Percentiles rank a stretch among this genome's conserved stretches.
Evolutionary conservation across 2,329 filamentous ascomycete species (phyloP).

Genomic region (Aspergillus sergii): DNA sequence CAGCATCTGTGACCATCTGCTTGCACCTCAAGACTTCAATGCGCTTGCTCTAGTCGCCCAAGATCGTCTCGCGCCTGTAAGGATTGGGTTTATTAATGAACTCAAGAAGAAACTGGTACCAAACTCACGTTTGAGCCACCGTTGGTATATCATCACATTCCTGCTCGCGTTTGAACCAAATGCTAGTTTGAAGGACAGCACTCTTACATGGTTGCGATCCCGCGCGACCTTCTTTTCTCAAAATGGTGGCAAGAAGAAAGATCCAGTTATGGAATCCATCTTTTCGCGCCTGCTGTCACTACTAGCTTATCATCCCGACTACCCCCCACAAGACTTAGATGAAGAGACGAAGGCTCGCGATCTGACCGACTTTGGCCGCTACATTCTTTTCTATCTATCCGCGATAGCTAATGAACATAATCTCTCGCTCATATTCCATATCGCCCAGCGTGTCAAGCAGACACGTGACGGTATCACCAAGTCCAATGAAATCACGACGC

Average conservation of each 20-base stretch:
- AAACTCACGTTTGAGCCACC: constrained; percentile 70
- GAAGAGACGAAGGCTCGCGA: constrained; percentile 55
- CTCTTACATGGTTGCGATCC: constrained; percentile 87
- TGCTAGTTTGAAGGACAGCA: constrained; percentile 69
- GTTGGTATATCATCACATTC: constrained; percentile 90
- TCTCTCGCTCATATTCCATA: constrained; percentile 83
- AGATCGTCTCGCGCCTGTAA: constrained; percentile 72
- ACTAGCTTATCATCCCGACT: constrained; percentile 92
- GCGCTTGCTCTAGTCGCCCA: constrained; percentile 78
- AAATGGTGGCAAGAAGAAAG: constrained; percentile 37
- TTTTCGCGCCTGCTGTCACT: constrained; percentile 84
- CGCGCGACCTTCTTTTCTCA: constrained; percentile 68
- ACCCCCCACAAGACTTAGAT: constrained; percentile 48
- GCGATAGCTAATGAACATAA: constrained; percentile 85
- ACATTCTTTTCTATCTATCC: constrained; percentile 85
- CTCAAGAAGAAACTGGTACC: constrained; percentile 70
- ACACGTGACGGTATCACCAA: constrained; percentile 75
- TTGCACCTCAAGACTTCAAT: constrained; percentile 77
- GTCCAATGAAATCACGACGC: constrained; percentile 47
- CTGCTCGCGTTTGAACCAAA: constrained; percentile 88
- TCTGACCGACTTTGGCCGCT: constrained; percentile 79
- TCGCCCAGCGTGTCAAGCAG: constrained; percentile 91
- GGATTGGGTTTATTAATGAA: constrained; percentile 77
- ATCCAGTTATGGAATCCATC: constrained; percentile 73
- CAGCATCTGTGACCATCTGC: constrained; percentile 70